Base-by-base conservation (phyloP, 129 eudicot species). In the Calendula officinalis region DNA sequence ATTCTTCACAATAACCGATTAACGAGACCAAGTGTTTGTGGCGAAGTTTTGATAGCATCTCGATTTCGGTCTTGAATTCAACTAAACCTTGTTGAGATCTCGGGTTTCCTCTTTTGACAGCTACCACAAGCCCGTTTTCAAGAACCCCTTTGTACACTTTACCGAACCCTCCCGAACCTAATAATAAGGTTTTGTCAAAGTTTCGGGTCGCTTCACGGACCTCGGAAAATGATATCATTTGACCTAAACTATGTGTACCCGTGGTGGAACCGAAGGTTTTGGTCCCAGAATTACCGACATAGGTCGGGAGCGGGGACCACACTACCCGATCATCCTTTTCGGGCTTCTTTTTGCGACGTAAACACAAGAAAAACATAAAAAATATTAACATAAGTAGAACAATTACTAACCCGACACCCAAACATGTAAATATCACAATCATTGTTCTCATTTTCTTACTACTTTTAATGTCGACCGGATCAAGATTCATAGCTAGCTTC, bases 131-230 rank as follows among this genome's bases (percentile, higher is more conserved):
- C 38, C 82, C 80, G 36, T 68, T 77, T 64, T 68, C 80, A 4
- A 81, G 70, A 16, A 81, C 75, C 40, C 86, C 86, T 77, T 73
- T 76, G 57, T 81, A 81, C 7, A 81, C 85, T 43, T 81, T 81
- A 4, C 85, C 85, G 8, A 81, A 81, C 14, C 86, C 86, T 38
- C 86, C 86, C 6, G 78, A 73, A 15, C 86, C 86, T 32, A 81
- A 47, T 7, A 69, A 44, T 71, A 81, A 74, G 48, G 37, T 63
- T 15, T 77, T 73, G 51, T 81, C 80, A 34, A 81, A 81, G 77
- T 81, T 77, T 43, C 65, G 55, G 15, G 86, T 81, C 8, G 86
- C 82, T 52, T 72, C 82, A 11, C 82, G 74, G 41, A 81, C 77
- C 63, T 81, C 80, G 5, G 86, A 72, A 67, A 81, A 81, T 45